Percentiles rank a stretch among this genome's conserved stretches.
Evolutionary conservation across 164 flowering plant genomes (phyloP).

Genomic region (Piper betle): DNA sequence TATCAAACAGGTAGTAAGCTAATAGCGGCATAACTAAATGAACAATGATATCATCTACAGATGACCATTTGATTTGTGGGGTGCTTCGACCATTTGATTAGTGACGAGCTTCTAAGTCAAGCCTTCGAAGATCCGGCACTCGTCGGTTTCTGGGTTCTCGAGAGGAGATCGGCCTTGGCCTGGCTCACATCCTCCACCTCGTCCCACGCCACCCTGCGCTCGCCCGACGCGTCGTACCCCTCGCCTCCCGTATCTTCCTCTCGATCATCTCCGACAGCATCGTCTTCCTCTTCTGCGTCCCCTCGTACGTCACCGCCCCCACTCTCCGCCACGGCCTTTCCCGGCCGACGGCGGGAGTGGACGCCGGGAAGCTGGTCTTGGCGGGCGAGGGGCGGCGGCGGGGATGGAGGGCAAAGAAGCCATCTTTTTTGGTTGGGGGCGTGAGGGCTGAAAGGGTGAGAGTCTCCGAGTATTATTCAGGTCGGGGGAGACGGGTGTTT

Average conservation of each 20-base stretch:
- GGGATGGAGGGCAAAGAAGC: conserved; percentile 4
- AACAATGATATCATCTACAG: background rate
- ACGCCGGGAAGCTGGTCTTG: background rate
- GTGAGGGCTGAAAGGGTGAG: no score
- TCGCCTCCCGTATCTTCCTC: conserved; percentile 63
- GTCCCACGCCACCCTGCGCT: conserved; percentile 84
- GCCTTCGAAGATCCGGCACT: conserved; percentile 60
- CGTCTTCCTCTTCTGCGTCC: conserved; percentile 62
- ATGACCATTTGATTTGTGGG: background rate
- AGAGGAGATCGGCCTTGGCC: conserved; percentile 62
- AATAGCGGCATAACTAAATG: background rate
- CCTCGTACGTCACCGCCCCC: conserved; percentile 43
- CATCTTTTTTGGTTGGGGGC: conserved; percentile 1
- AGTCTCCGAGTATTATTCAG: no score
- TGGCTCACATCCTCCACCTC: conserved; percentile 83
- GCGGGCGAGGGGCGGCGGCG: background rate
- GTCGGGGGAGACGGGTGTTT: no score
- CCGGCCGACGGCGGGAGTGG: background rate
- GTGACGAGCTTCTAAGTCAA: background rate
- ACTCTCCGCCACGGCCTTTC: conserved; percentile 5
- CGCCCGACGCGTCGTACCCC: conserved; percentile 37
- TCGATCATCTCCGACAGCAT: conserved; percentile 66
- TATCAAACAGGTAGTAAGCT: background rate
- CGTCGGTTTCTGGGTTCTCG: conserved; percentile 68
- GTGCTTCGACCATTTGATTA: no score